Evolutionary conservation across 768 basidiomycete species (phyloP).

Genomic region (Mycena kentingensis): DNA sequence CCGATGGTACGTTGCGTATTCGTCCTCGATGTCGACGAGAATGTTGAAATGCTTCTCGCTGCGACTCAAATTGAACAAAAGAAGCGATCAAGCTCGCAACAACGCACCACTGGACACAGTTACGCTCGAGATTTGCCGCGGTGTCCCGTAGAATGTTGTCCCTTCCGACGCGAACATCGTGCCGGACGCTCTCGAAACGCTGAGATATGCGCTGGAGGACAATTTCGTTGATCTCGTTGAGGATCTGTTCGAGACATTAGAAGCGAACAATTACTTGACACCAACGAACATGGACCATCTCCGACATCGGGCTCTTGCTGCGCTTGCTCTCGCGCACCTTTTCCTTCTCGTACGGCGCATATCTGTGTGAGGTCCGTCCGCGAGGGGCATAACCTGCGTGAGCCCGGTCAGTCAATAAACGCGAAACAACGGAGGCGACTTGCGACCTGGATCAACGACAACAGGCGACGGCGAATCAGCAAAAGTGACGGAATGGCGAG

Average conservation of each 20-base stretch:
- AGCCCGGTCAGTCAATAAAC: background rate
- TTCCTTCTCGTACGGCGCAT: constrained; percentile 1
- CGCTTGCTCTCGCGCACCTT: constrained; percentile 9
- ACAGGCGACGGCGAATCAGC: constrained; percentile 12
- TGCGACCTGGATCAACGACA: background rate
- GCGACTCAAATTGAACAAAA: background rate
- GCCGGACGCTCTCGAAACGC: constrained; percentile 50
- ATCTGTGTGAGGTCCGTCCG: constrained; percentile 1
- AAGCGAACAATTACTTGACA: background rate
- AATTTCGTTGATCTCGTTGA: constrained; percentile 53
- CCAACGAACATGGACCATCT: constrained; percentile 46
- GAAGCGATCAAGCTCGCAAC: constrained; percentile 4
- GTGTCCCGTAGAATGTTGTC: constrained; percentile 50
- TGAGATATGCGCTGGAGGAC: constrained; percentile 48
- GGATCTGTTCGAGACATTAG: constrained; percentile 36
- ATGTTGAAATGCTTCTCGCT: constrained; percentile 56
- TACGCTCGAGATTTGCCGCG: constrained; percentile 44
- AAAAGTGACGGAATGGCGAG: constrained; percentile 12
- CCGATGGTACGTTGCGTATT: constrained; percentile 48
- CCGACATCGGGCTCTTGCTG: constrained; percentile 17
- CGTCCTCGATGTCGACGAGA: constrained; percentile 56
- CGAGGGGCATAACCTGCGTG: background rate
- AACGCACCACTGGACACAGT: constrained; percentile 47
- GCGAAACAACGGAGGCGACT: background rate
- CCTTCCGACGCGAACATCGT: constrained; percentile 46